Conservation (phyloP, 2,329 filamentous ascomycete genomes). For the Colletotrichum sp. region DNA sequence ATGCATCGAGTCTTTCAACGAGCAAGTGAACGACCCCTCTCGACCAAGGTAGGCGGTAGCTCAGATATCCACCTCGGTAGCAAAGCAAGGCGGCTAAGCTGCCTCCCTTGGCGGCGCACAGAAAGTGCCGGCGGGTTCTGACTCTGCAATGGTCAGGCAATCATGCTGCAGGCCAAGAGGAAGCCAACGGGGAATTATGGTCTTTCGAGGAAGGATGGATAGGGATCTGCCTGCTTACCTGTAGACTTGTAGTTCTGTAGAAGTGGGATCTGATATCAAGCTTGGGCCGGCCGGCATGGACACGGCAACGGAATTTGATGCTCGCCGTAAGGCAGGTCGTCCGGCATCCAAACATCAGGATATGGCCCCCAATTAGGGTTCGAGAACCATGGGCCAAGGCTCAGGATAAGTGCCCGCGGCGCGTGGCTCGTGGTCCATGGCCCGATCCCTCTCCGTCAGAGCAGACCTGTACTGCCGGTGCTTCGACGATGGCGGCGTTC, state of each 20-base stretch:
- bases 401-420: neutral
- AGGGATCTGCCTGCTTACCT: neutral
- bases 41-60: neutral
- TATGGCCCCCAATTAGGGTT: no score
- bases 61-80: neutral
- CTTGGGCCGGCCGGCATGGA: no score
- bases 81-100: neutral
- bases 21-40: neutral
- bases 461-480: neutral
- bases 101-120: neutral
- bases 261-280: neutral
- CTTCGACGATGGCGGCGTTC: neutral
- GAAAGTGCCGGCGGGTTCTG: neutral
- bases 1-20: neutral
- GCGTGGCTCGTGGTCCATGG: no score
- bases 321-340: no score
- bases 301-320: no score
- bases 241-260: no score
- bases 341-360: no score
- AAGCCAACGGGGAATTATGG: neutral
- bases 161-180: slow-evolving; percentile 1
- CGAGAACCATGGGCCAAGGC: neutral
- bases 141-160: neutral
- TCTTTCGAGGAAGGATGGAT: neutral
- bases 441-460: neutral